Percentiles rank a stretch among this genome's conserved stretches.
Evolutionary conservation across 208 protist genomes (phyloP).

Genomic region (Acanthamoeba divionensis): DNA sequence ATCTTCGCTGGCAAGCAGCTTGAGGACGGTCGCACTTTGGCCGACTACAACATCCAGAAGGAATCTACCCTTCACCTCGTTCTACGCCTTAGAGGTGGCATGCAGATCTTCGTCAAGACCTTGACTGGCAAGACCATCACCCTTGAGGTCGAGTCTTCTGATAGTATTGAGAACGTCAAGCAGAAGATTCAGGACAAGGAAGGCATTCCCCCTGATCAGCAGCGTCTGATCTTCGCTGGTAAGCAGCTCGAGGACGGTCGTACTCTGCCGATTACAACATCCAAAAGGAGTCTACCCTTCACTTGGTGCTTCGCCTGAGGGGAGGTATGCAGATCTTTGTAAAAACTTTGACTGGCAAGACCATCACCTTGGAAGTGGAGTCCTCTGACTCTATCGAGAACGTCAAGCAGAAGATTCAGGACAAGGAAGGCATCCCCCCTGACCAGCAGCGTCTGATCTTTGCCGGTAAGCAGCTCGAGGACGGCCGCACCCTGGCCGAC

Average conservation of each 20-base stretch:
- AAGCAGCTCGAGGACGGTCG: slow-evolving; percentile 92
- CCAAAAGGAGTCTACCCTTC: slow-evolving; percentile 74
- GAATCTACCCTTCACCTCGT: slow-evolving; percentile 72
- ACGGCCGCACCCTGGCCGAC: slow-evolving; percentile 85
- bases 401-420: slow-evolving; percentile 97
- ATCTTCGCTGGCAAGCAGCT: slow-evolving; percentile 93
- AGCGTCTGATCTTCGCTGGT: slow-evolving; percentile 90
- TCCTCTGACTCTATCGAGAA: slow-evolving; percentile 94
- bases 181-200: slow-evolving; percentile 98
- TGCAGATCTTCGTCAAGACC: slow-evolving; percentile 76
- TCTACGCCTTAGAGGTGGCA: slow-evolving; percentile 65
- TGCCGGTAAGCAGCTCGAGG: slow-evolving; percentile 91
- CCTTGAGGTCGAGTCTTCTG: slow-evolving; percentile 88
- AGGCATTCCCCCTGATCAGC: slow-evolving; percentile 91
- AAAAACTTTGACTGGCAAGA: slow-evolving; percentile 67
- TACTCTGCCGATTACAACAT: slow-evolving; percentile 83
- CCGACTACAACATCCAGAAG: slow-evolving; percentile 82
- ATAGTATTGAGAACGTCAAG: slow-evolving; percentile 97
- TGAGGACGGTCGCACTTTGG: slow-evolving; percentile 88
- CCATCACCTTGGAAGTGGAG: slow-evolving; percentile 84
- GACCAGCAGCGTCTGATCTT: slow-evolving; percentile 93
- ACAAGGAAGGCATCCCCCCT: slow-evolving; percentile 96
- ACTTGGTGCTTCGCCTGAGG: slow-evolving; percentile 83
- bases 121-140: slow-evolving; percentile 66
- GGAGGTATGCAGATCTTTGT: slow-evolving; percentile 72